Evolutionary conservation across 768 basidiomycete species (phyloP).

Genomic region (Neoboletus magnificus): DNA sequence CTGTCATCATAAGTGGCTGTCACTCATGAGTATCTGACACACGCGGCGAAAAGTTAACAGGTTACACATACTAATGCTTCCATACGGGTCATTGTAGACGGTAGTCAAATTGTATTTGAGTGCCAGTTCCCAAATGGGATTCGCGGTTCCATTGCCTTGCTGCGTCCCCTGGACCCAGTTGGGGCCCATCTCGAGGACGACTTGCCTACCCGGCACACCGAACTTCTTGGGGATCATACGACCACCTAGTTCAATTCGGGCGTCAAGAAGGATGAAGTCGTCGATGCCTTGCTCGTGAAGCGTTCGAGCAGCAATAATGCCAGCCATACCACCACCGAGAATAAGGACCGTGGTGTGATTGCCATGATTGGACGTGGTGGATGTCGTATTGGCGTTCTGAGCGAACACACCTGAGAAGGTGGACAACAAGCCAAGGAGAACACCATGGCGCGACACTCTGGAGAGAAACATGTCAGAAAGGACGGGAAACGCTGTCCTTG

Average conservation of each 20-base stretch:
- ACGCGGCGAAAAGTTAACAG: background rate
- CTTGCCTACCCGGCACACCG: constrained; percentile 35
- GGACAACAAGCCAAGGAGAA: constrained; percentile 7
- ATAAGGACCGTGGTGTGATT: constrained; percentile 47
- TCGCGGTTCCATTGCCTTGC: constrained; percentile 45
- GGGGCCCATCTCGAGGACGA: constrained; percentile 54
- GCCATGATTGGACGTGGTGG: constrained; percentile 9
- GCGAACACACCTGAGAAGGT: background rate
- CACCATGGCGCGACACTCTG: background rate
- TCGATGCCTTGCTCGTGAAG: constrained; percentile 50
- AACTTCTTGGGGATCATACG: constrained; percentile 50
- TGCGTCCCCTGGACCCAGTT: constrained; percentile 63
- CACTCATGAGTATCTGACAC: background rate
- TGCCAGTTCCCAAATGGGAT: constrained; percentile 59
- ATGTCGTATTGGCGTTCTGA: constrained; percentile 9
- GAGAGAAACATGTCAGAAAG: constrained; percentile 12
- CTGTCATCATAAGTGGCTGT: constrained; percentile 53
- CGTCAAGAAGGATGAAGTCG: constrained; percentile 63
- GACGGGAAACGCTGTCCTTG: background rate
- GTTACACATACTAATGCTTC: constrained; percentile 40
- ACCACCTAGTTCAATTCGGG: constrained; percentile 55
- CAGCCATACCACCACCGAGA: constrained; percentile 64
- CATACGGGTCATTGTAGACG: constrained; percentile 42
- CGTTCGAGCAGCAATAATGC: constrained; percentile 61
- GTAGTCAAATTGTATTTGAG: constrained; percentile 51